Base-by-base conservation (phyloP, 768 basidiomycete genomes). In the Suillus weaverae region DNA sequence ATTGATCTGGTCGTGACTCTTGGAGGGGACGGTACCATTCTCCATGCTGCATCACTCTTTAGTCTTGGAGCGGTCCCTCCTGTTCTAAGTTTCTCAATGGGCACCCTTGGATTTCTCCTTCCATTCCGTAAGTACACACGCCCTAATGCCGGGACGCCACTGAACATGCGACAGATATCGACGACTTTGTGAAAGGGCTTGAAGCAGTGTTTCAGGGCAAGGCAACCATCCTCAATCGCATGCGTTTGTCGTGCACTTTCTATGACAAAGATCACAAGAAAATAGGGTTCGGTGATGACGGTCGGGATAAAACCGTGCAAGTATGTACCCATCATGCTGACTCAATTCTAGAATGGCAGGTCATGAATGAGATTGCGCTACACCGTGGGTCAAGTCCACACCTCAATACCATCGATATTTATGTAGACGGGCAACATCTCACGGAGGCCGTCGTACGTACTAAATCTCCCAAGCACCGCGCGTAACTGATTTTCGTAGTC, bases 341-440 rank as follows among this genome's bases (percentile, higher is more conserved):
- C 41, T 41, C 32, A n/a, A 67, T 30, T 61, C 43, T 54, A 91
- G 95, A 90, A 68, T 95, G 92, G 90, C 95, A 97, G 75, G 96
- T 97, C 43, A 96, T 98, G 94, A 98, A 98, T 72, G 96, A 98
- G 76, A 88, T 98, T 64, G 89, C 94, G 4, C 81, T 98, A 41
- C 96, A 98, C 76, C 88, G 96, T 33, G 96, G 96, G 14, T 87
- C 92, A 26, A 92, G 92, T 68, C 91, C 95, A 1, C 95, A 97
- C 70, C 81, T 98, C 43, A 95, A 94, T 69, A 93, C 94, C 5
- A 94, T 97, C 62, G 95, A 97, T 73, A 92, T 95, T 16, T 97
- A 85, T 75, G 95, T 97, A 14, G 94, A 98, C 70, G 94, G 91
- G 0, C 94, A 97, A 72, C 95, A 96, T 79, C 83, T 98, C 32